phyloP scores from a whole-genome alignment of 257 asterid genomes.

The Avicennia marina region DNA sequence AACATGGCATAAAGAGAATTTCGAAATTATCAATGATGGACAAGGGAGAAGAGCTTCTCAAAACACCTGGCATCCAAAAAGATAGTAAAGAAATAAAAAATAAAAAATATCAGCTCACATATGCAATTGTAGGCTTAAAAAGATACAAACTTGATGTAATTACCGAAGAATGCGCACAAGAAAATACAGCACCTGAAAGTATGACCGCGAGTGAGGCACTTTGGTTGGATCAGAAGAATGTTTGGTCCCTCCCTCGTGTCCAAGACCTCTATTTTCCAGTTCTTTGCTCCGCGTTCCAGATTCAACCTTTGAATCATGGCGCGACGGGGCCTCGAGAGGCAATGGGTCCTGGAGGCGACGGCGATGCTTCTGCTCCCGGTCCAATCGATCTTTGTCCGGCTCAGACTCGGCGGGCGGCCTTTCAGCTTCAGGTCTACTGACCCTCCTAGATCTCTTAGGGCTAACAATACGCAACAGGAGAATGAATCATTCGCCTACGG shows the following conservation, averaged over 20 bases:
- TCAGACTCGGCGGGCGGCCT: conserved; percentile 25
- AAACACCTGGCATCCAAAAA: conserved; percentile 22
- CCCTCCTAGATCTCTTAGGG: conserved; percentile 86
- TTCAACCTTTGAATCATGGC: conserved; percentile 37
- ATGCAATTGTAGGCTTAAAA: conserved; percentile 10
- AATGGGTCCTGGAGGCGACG: conserved; percentile 48
- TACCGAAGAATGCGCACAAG: not conserved
- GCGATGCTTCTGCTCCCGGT: conserved; percentile 38
- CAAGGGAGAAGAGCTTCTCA: conserved; percentile 24
- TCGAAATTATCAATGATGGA: conserved; percentile 17
- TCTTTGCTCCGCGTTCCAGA: conserved; percentile 33
- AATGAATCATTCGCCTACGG: conserved; percentile 4
- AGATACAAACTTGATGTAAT: not conserved
- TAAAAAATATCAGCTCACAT: conserved; percentile 19
- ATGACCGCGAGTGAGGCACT: conserved; percentile 44
- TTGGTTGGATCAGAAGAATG: conserved; percentile 40
- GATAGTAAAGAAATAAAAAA: not conserved
- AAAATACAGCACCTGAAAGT: conserved; percentile 51
- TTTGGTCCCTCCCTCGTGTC: conserved; percentile 31
- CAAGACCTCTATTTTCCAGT: conserved; percentile 27
- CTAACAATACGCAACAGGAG: conserved; percentile 28
- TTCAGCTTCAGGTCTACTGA: conserved; percentile 62
- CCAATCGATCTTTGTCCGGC: conserved; percentile 36
- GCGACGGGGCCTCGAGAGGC: conserved; percentile 48
- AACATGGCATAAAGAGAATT: conserved; percentile 9